Conservation (phyloP, 2,329 filamentous ascomycete species). For the Beauveria rudraprayagi region DNA sequence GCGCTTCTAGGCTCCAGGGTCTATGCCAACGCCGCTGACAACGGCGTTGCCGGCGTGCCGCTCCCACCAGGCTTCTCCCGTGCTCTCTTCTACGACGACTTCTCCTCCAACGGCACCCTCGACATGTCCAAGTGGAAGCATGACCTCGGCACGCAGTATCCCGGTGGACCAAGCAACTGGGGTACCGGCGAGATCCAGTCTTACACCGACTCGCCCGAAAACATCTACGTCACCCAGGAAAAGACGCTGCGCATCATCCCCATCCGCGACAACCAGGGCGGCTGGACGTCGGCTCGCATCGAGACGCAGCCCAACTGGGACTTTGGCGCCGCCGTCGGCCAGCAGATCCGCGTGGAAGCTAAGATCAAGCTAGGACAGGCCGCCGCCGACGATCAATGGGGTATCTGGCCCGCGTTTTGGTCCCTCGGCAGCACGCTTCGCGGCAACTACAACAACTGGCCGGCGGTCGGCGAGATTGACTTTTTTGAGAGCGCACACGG, state of each 20-base stretch:
- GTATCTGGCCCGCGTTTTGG: conserved; percentile 43
- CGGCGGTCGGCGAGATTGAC: conserved; percentile 35
- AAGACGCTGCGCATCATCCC: conserved; percentile 31
- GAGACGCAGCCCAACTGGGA: conserved; percentile 29
- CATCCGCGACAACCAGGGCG: conserved; percentile 19
- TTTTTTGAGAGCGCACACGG: conserved; percentile 37
- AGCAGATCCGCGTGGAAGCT: conserved; percentile 31
- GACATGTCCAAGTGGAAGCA: conserved; percentile 32
- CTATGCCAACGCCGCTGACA: background rate
- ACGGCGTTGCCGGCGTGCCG: background rate
- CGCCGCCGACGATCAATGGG: conserved; percentile 21
- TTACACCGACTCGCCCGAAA: conserved; percentile 33
- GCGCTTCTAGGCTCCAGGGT: background rate
- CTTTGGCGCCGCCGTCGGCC: conserved; percentile 25
- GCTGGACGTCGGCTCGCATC: conserved; percentile 38
- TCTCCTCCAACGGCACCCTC: conserved; percentile 21
- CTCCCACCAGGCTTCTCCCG: conserved; percentile 16
- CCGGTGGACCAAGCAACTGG: conserved; percentile 38
- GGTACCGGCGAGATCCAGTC: conserved; percentile 40
- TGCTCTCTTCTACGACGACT: conserved; percentile 23
- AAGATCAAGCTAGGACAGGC: conserved; percentile 28
- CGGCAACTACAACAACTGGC: conserved; percentile 32
- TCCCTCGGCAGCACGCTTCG: conserved; percentile 32
- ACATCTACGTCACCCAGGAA: conserved; percentile 30
- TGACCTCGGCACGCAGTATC: conserved; percentile 37